Evolutionary conservation across 257 asterid species (phyloP).

Genomic region (Fraxinus cuspidata): DNA sequence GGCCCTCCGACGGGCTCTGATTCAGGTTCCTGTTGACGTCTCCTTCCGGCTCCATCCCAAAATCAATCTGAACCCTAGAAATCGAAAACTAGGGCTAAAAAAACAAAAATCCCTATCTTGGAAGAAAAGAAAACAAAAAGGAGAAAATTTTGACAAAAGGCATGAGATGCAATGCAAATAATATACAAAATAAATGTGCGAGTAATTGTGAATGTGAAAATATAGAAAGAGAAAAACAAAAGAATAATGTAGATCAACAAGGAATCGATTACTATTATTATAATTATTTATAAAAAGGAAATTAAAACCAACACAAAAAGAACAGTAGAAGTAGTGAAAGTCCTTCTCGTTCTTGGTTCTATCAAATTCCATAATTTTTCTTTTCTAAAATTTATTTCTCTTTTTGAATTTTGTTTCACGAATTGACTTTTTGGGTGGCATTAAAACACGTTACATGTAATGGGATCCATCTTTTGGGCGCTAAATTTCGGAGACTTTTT

Average conservation of each 20-base stretch:
- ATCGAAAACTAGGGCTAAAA: slow-evolving; percentile 50
- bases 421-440: slow-evolving; percentile 3
- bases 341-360: slow-evolving; percentile 46
- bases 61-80: slow-evolving; percentile 47
- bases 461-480: slow-evolving; percentile 16
- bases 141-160: slow-evolving; percentile 35
- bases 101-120: slow-evolving; percentile 33
- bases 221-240: slow-evolving; percentile 26
- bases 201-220: slow-evolving; percentile 39
- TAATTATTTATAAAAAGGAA: slow-evolving; percentile 25
- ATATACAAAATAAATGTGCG: slow-evolving; percentile 40
- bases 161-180: neutral
- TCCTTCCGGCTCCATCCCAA: slow-evolving; percentile 76
- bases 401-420: neutral
- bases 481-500: slow-evolving; percentile 28
- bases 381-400: neutral
- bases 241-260: neutral
- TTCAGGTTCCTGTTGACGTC: slow-evolving; percentile 50
- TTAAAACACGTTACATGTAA: slow-evolving; percentile 28
- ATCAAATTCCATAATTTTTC: slow-evolving; percentile 46
- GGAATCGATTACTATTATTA: slow-evolving; percentile 24
- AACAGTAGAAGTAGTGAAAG: slow-evolving; percentile 39
- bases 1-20: slow-evolving; percentile 57
- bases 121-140: slow-evolving; percentile 38
- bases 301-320: slow-evolving; percentile 46